These are phyloP conservation scores for Daldinia grandis DNA, from an alignment of 495 filamentous ascomycete genomes.

Conservation along the genomic window DNA sequence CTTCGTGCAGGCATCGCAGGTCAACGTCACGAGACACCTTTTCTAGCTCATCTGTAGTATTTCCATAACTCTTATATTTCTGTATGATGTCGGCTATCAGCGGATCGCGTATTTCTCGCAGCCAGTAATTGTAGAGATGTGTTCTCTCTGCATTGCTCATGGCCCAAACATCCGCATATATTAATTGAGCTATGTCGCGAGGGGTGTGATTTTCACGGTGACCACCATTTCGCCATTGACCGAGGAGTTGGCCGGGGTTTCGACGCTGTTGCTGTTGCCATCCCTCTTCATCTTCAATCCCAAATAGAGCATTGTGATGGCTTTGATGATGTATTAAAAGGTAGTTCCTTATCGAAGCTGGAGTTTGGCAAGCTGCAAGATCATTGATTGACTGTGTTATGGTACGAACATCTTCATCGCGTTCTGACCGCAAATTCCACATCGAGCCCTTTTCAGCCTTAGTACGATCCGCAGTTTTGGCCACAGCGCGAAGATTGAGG, in stretches of 20 bases:
- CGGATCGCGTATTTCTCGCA: constrained; percentile 49
- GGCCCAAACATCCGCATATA: constrained; percentile 27
- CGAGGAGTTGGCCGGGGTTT: constrained; percentile 26
- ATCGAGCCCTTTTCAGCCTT: constrained; percentile 41
- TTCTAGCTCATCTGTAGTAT: constrained; percentile 48
- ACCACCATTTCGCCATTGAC: constrained; percentile 30
- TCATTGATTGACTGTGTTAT: constrained; percentile 11
- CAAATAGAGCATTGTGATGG: constrained; percentile 45
- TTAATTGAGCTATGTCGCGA: constrained; percentile 15
- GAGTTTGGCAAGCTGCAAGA: constrained; percentile 25
- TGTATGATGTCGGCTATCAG: constrained; percentile 48
- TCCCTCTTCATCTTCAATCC: constrained; percentile 31
- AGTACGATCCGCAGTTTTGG: constrained; percentile 38
- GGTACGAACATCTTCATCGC: background rate
- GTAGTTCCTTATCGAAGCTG: constrained; percentile 14
- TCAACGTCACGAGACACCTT: constrained; percentile 58
- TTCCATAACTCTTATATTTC: constrained; percentile 45
- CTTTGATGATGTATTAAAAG: constrained; percentile 9
- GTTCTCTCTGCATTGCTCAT: constrained; percentile 47
- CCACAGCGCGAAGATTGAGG: constrained; percentile 58
- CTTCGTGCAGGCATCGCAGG: constrained; percentile 59
- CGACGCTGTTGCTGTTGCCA: constrained; percentile 27
- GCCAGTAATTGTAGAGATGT: constrained; percentile 57
- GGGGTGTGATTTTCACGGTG: background rate
- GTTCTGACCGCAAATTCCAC: constrained; percentile 14